Evolutionary conservation across 2,329 filamentous ascomycete genomes (phyloP).

Genomic region (Epichloe uncinata): DNA sequence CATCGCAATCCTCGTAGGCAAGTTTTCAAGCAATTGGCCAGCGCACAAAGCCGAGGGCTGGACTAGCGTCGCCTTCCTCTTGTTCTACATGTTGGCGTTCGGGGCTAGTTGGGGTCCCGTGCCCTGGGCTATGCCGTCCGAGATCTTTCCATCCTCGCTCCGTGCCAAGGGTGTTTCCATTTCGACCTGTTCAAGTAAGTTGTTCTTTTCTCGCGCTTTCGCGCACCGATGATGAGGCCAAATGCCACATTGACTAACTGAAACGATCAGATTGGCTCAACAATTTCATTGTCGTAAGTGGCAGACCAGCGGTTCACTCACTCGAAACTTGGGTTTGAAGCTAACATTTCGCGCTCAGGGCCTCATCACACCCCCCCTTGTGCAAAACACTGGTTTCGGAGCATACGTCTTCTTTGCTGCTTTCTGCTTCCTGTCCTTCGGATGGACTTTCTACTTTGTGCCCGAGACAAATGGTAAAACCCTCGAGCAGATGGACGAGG

Average conservation of each 20-base stretch:
- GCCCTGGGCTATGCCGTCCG: constrained; percentile 33
- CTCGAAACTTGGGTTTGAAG: too few species aligned
- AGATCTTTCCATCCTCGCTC: constrained; percentile 49
- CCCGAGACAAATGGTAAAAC: constrained; percentile 43
- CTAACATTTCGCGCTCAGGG: constrained; percentile 14
- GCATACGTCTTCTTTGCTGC: constrained; percentile 47
- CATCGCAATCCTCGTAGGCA: constrained; percentile 15
- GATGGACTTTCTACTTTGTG: constrained; percentile 39
- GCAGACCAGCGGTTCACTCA: neutral
- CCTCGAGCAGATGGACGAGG: constrained; percentile 39
- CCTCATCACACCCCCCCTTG: constrained; percentile 43
- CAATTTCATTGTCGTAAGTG: constrained; percentile 42
- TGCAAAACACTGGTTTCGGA: constrained; percentile 34
- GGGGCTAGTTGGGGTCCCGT: constrained; percentile 44
- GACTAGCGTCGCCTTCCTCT: constrained; percentile 16
- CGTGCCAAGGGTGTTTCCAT: constrained; percentile 51
- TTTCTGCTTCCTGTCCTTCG: constrained; percentile 42
- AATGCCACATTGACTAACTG: too few species aligned
- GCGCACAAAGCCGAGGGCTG: constrained; percentile 14
- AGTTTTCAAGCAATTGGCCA: constrained; percentile 13
- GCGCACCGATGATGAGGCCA: too few species aligned
- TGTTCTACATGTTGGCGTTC: constrained; percentile 47
- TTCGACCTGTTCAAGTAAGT: constrained; percentile 36
- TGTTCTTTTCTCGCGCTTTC: neutral
- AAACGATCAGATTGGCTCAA: constrained; percentile 36